A percentile compares a stretch with the other conserved stretches of the same genome.
phyloP scores from a whole-genome alignment of 2,329 filamentous ascomycete species.

The Dendryphion nanum region DNA sequence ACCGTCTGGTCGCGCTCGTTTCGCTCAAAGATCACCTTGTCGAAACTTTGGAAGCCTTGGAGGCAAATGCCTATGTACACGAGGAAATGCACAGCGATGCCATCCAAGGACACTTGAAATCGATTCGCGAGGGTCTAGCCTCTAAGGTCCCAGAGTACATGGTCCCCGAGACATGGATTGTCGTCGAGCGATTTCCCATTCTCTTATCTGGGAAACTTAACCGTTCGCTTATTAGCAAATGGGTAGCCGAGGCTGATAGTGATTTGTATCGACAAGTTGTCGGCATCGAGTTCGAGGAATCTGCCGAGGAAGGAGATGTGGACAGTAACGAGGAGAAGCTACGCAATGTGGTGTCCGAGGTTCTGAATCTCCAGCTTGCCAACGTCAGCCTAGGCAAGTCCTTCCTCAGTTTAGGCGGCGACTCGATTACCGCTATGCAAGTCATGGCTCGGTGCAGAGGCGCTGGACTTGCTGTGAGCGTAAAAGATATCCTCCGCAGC shows the following conservation, averaged over 20 bases:
- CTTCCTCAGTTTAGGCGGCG: constrained; percentile 22
- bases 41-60: constrained; percentile 8
- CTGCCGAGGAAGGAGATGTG: constrained; percentile 23
- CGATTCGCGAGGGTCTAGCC: constrained; percentile 6
- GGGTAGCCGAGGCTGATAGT: constrained; percentile 42
- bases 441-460: constrained; percentile 10
- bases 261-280: constrained; percentile 34
- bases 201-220: constrained; percentile 13
- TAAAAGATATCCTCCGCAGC: constrained; percentile 17
- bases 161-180: constrained; percentile 24
- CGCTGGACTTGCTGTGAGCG: constrained; percentile 8
- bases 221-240: constrained; percentile 28
- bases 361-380: constrained; percentile 17
- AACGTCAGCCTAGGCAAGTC: constrained; percentile 12
- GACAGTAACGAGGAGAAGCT: constrained; percentile 18
- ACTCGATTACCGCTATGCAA: constrained; percentile 25
- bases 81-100: constrained; percentile 27
- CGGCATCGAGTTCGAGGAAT: constrained; percentile 6
- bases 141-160: constrained; percentile 12
- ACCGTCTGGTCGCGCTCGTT: constrained; percentile 43
- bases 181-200: constrained; percentile 26
- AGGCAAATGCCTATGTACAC: constrained; percentile 8
- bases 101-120: constrained; percentile 2
- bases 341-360: constrained; percentile 21
- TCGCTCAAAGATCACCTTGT: constrained; percentile 27